phyloP scores from a whole-genome alignment of 108 stramenopile genomes.

The Mediolabrus comicus region DNA sequence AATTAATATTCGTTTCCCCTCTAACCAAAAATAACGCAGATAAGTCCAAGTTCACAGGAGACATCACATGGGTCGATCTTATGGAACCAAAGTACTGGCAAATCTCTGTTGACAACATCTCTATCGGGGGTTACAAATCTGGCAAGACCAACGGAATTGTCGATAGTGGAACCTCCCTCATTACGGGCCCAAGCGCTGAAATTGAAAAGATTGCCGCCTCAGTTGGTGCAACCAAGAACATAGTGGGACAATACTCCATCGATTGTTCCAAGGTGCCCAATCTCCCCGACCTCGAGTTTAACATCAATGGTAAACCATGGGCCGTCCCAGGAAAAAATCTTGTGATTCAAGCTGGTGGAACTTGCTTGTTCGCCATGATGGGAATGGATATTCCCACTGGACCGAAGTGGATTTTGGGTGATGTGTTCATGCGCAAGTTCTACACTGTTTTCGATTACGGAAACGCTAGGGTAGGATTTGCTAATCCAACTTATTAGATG shows the following conservation, averaged over 20 bases:
- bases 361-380: conserved; percentile 95
- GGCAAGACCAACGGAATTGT: conserved; percentile 71
- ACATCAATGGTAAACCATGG: conserved; percentile 80
- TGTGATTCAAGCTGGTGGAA: conserved; percentile 84
- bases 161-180: conserved; percentile 91
- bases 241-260: conserved; percentile 93
- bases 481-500: conserved; percentile 42
- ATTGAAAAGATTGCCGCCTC: conserved; percentile 65
- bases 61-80: conserved; percentile 75
- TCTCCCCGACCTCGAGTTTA: conserved; percentile 80
- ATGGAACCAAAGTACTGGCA: conserved; percentile 93
- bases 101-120: conserved; percentile 68
- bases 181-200: conserved; percentile 79
- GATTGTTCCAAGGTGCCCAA: conserved; percentile 67
- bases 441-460: conserved; percentile 93
- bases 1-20: not conserved
- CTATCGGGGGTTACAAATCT: conserved; percentile 53
- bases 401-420: conserved; percentile 96
- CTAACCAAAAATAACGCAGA: conserved; percentile 29
- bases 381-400: conserved; percentile 89
- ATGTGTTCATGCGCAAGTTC: conserved; percentile 95
- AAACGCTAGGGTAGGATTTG: conserved; percentile 86
- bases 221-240: conserved; percentile 85
- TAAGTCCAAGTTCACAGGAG: conserved; percentile 67
- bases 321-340: conserved; percentile 76